These are phyloP conservation scores for Alternaria sp. DNA, from an alignment of 2,329 filamentous ascomycete genomes.

Conservation along the genomic window DNA sequence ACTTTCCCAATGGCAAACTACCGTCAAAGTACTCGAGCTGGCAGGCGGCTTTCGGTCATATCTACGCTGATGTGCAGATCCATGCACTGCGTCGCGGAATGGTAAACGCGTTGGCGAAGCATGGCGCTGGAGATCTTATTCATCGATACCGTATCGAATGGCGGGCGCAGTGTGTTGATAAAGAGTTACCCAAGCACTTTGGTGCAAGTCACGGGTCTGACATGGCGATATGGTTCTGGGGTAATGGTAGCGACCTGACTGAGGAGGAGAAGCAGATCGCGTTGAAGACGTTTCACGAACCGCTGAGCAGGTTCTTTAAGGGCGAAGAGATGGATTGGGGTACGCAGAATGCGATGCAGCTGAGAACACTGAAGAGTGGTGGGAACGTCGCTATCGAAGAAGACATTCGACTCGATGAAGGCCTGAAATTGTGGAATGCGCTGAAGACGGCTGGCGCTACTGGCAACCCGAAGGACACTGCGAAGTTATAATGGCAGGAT, in stretches of 20 bases:
- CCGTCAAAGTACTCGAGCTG: slow-evolving; percentile 54
- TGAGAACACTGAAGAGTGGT: slow-evolving; percentile 55
- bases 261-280: slow-evolving; percentile 54
- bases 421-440: slow-evolving; percentile 56
- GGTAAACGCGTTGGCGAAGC: slow-evolving; percentile 52
- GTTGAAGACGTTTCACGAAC: slow-evolving; percentile 45
- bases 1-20: slow-evolving; percentile 52
- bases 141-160: slow-evolving; percentile 63
- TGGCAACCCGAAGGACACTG: slow-evolving; percentile 5
- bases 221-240: slow-evolving; percentile 64
- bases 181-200: slow-evolving; percentile 54
- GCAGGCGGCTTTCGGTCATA: slow-evolving; percentile 59
- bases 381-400: slow-evolving; percentile 55
- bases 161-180: slow-evolving; percentile 57
- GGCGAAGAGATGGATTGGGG: slow-evolving; percentile 53
- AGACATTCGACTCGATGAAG: slow-evolving; percentile 57
- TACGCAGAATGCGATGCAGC: slow-evolving; percentile 42
- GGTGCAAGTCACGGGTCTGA: slow-evolving; percentile 64
- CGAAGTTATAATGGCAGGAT: slow-evolving; percentile 12
- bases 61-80: slow-evolving; percentile 65
- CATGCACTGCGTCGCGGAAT: slow-evolving; percentile 61
- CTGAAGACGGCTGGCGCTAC: slow-evolving; percentile 36
- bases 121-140: slow-evolving; percentile 55
- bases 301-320: slow-evolving; percentile 50
- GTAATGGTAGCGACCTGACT: slow-evolving; percentile 53